A percentile compares a stretch with the other conserved stretches of the same genome.
These are phyloP conservation scores for Diutina rugosa DNA, from an alignment of 1,139 yeast genomes.

Conservation along the genomic window DNA sequence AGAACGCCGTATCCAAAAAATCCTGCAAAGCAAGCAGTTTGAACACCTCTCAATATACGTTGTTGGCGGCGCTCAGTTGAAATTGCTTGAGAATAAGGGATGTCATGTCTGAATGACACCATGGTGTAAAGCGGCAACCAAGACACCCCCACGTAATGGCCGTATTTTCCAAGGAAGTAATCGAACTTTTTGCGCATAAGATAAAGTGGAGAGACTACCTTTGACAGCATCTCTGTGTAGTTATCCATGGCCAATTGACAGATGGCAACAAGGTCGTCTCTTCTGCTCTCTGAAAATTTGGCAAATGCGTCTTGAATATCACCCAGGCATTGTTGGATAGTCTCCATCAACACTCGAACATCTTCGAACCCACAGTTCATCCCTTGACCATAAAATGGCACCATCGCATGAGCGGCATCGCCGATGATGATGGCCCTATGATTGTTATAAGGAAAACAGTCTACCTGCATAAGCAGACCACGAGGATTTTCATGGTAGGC, in stretches of 20 bases:
- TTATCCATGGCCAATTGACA: constrained; percentile 69
- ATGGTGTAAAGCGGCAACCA: constrained; percentile 89
- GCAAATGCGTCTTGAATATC: constrained; percentile 40
- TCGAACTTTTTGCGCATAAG: constrained; percentile 59
- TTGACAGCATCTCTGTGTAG: constrained; percentile 79
- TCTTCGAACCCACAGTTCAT: constrained; percentile 96
- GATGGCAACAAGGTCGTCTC: constrained; percentile 60
- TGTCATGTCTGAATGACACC: constrained; percentile 83
- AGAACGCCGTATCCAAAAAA: neutral
- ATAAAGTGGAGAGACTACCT: constrained; percentile 56
- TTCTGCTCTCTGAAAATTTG: constrained; percentile 43
- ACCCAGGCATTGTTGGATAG: constrained; percentile 31
- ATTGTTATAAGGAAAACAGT: constrained; percentile 56
- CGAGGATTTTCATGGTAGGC: constrained; percentile 55
- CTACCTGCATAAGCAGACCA: constrained; percentile 61
- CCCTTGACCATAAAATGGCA: constrained; percentile 95
- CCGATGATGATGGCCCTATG: constrained; percentile 67
- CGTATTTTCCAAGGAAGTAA: constrained; percentile 40
- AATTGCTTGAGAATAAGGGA: constrained; percentile 63
- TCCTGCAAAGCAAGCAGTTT: neutral
- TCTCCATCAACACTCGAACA: constrained; percentile 50
- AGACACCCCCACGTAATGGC: constrained; percentile 28
- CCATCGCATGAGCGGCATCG: constrained; percentile 96
- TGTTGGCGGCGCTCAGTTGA: constrained; percentile 38
- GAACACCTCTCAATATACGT: constrained; percentile 16